These are phyloP conservation scores for Amphicarpaea edgeworthii DNA, from an alignment of 306 rosid species.

Conservation along the genomic window DNA sequence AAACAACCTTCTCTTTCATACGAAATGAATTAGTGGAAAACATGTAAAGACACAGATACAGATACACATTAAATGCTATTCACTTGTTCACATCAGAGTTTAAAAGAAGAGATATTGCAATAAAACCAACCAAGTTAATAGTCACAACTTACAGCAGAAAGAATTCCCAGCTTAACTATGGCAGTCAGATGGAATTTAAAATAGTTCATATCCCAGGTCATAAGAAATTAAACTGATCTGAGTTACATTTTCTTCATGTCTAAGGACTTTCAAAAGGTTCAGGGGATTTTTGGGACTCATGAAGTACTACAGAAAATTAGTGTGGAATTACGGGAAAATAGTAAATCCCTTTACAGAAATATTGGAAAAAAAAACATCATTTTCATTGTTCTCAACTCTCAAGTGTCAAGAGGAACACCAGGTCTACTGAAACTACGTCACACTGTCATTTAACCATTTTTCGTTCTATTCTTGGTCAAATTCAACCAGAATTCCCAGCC, in stretches of 20 bases:
- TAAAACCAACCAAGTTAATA: conserved; percentile 28
- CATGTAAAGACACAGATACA: conserved; percentile 17
- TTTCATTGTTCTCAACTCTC: not conserved
- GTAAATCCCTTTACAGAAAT: not conserved
- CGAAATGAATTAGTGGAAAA: conserved; percentile 37
- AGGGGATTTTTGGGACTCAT: not conserved
- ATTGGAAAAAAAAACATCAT: not conserved
- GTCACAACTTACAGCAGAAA: conserved; percentile 23
- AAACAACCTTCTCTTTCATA: conserved; percentile 29
- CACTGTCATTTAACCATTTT: not conserved
- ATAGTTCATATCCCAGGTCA: conserved; percentile 2
- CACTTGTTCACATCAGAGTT: not conserved
- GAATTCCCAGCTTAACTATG: conserved; percentile 21
- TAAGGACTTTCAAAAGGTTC: not conserved
- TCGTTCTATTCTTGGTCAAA: not conserved
- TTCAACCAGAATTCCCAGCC: conserved; percentile 19
- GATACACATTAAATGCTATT: conserved; percentile 11
- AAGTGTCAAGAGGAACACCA: not conserved
- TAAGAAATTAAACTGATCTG: conserved; percentile 23
- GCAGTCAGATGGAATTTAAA: conserved; percentile 18
- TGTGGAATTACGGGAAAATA: not conserved
- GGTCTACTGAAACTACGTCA: not conserved
- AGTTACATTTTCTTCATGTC: conserved; percentile 5
- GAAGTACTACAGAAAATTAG: not conserved
- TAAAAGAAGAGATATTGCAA: conserved; percentile 25